These are phyloP conservation scores for Aurantiochytrium sp. DNA, from an alignment of 108 stramenopile species.

Conservation along the genomic window DNA sequence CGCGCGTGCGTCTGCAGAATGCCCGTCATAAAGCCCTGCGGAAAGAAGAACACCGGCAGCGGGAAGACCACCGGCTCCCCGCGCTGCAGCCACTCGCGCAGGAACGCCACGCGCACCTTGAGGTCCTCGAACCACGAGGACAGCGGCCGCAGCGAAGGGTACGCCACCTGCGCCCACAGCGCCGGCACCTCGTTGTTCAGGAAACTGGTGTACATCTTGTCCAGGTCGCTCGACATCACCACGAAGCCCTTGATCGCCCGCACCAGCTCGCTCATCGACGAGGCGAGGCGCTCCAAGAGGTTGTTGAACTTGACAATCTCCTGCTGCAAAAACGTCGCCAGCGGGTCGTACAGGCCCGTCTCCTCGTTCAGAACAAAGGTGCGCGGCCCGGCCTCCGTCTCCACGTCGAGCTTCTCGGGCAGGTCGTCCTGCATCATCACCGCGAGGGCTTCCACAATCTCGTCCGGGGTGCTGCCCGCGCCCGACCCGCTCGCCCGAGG, in stretches of 20 bases:
- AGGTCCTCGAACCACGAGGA: conserved; percentile 54
- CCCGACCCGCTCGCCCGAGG: conserved; percentile 44
- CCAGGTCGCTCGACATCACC: conserved; percentile 58
- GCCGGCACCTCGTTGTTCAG: conserved; percentile 48
- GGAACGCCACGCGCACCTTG: conserved; percentile 46
- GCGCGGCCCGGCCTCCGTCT: not conserved
- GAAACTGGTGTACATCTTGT: conserved; percentile 45
- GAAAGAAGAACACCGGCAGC: conserved; percentile 62
- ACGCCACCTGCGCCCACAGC: conserved; percentile 52
- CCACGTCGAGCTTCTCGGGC: not conserved
- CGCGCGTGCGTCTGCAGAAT: conserved; percentile 60
- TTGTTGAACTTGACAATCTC: conserved; percentile 61
- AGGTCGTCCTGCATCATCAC: not conserved
- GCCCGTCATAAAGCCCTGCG: conserved; percentile 63
- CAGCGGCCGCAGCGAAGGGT: conserved; percentile 57
- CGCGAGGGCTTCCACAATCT: not conserved
- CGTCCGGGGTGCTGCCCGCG: not conserved
- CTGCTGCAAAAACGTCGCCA: conserved; percentile 61
- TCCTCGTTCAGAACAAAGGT: not conserved
- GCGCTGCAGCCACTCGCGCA: conserved; percentile 45
- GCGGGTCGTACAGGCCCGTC: conserved; percentile 49
- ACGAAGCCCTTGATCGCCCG: conserved; percentile 54
- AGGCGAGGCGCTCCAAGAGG: conserved; percentile 42
- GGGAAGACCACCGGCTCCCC: conserved; percentile 51
- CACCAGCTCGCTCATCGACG: conserved; percentile 44